Base-by-base conservation (phyloP, 495 filamentous ascomycete genomes). In the Penicillium pulvis region DNA sequence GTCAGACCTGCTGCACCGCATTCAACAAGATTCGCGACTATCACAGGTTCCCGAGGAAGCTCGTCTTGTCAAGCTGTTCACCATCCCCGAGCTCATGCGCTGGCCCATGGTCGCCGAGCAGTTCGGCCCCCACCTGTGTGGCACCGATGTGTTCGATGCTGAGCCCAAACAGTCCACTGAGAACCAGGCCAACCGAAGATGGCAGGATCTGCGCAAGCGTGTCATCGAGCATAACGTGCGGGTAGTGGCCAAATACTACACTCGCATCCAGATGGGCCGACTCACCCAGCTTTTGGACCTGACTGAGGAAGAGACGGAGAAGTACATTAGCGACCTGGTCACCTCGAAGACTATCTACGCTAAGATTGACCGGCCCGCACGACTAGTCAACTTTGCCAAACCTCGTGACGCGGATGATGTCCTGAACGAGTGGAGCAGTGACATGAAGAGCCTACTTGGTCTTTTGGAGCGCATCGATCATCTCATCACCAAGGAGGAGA, bases 221-320 rank as follows among this genome's bases (percentile, higher is more conserved):
- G 94, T 98, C 55, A 98, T 98, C 67, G 94, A 98, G 78, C 94
- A 98, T 77, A 98, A 98, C 66, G 94, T 98, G 44, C 89, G 94
- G 42, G 94, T 98, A 8, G 84, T 98, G 11, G 94, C 95, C 67
- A 96, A 96, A 71, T 98, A 98, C 83, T 98, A 98, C 80, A 98
- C 95, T 8, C 91, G 94, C 61, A 96, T 98, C 72, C 85, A 87
- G 71, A 91, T 97, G 83, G 83, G 87, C 56, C 90, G 94, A 35
- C 76, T 98, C 55, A 95, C 91, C 14, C 80, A 93, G 70, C 83
- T 98, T 24, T 81, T 98, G 59, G 95, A 98, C 70, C 80, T 98
- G 57, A 89, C 87, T 24, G 91, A 96, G 72, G 90, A 93, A 48
- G 94, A 98, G 82, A 97, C 94, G 16, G 94, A 98, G 78, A 92